Conservation (phyloP, 176 grass and related monocot species). For the Rhynchospora tenuis region DNA sequence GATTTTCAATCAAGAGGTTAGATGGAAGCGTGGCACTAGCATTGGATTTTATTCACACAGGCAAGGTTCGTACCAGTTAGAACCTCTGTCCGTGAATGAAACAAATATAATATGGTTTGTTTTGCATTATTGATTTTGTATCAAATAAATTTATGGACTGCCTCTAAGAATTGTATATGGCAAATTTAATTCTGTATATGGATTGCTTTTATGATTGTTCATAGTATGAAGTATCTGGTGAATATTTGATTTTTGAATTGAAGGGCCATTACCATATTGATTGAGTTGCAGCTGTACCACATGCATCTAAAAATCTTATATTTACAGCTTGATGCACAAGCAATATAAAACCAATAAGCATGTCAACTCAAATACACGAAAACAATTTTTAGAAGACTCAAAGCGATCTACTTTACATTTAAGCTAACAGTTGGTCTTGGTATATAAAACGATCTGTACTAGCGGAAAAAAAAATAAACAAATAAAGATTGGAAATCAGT, state of each 20-base stretch:
- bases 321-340: not conserved
- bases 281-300: not conserved
- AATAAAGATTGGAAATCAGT: not conserved
- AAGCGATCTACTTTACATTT: not conserved
- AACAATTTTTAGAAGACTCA: not conserved
- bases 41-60: slow-evolving; percentile 41
- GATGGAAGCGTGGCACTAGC: slow-evolving; percentile 39
- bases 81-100: not conserved
- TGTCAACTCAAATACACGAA: not conserved
- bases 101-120: not conserved
- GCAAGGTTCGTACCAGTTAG: slow-evolving; percentile 24
- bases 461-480: too few relatives aligned
- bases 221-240: not conserved
- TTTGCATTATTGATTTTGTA: not conserved
- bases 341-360: not conserved
- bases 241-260: not conserved
- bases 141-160: not conserved
- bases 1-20: slow-evolving; percentile 49
- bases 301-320: not conserved
- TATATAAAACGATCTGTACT: not conserved
- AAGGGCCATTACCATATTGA: not conserved
- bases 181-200: not conserved
- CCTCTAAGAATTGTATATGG: not conserved
- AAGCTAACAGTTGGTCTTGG: not conserved
- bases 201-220: not conserved